Evolutionary conservation across 2,329 filamentous ascomycete genomes (phyloP).

Genomic region (Cladosporium sp.): DNA sequence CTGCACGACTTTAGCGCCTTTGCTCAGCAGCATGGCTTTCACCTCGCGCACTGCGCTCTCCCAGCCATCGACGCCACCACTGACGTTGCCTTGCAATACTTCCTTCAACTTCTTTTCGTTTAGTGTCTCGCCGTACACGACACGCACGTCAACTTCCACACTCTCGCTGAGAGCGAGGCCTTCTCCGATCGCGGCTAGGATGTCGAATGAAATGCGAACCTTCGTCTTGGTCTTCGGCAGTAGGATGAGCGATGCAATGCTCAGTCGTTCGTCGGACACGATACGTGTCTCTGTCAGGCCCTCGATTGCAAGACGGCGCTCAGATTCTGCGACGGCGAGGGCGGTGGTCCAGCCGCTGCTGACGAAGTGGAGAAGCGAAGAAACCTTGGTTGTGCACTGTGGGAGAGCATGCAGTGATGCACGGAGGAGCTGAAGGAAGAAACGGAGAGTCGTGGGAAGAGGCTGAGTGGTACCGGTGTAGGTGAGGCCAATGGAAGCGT

Average conservation of each 20-base stretch:
- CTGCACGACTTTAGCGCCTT: conserved; percentile 8
- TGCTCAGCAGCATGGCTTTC: conserved; percentile 41
- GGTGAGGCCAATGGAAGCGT: conserved; percentile 65
- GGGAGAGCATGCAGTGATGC: conserved; percentile 64
- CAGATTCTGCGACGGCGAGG: conserved; percentile 58
- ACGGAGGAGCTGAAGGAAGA: conserved; percentile 72
- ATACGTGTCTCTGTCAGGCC: conserved; percentile 66
- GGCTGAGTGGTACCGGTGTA: conserved; percentile 60
- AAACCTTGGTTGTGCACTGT: conserved; percentile 58
- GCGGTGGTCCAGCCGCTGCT: conserved; percentile 67
- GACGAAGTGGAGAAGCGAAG: conserved; percentile 60
- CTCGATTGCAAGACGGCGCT: conserved; percentile 61
- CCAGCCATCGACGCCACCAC: conserved; percentile 43
- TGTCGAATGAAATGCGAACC: conserved; percentile 61
- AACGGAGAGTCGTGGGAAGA: conserved; percentile 66
- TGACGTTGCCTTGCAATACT: conserved; percentile 61
- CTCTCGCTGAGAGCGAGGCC: conserved; percentile 54
- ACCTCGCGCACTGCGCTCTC: conserved; percentile 47
- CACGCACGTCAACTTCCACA: conserved; percentile 50
- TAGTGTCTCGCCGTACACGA: conserved; percentile 77
- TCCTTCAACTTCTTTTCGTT: conserved; percentile 74
- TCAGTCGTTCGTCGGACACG: conserved; percentile 65
- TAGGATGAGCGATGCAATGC: conserved; percentile 62
- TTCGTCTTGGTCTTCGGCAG: conserved; percentile 67
- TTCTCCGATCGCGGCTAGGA: conserved; percentile 52